These are phyloP conservation scores for Malus hybrid DNA, from an alignment of 331 rosid species.

Conservation along the genomic window DNA sequence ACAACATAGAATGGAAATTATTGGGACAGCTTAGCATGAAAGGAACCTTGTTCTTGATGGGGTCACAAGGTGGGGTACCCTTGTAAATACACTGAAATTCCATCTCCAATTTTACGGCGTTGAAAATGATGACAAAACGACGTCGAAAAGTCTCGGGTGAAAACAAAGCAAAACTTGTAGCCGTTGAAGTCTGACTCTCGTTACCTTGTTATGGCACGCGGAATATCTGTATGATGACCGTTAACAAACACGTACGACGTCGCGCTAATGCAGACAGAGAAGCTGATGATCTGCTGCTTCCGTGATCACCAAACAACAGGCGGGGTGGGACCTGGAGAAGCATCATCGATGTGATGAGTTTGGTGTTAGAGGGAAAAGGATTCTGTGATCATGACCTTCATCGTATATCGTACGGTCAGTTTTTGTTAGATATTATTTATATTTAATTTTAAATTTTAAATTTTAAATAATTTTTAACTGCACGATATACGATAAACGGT, in stretches of 20 bases:
- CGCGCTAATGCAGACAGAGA: not conserved
- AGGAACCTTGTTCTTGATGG: not conserved
- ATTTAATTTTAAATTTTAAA: too few relatives aligned
- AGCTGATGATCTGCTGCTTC: not conserved
- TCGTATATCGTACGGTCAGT: too few relatives aligned
- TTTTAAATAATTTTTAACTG: too few relatives aligned
- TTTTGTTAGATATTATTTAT: fast-evolving
- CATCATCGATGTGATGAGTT: not conserved
- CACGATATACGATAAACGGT: fast-evolving
- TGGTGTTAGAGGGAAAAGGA: not conserved
- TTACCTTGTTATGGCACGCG: not conserved
- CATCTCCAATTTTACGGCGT: not conserved
- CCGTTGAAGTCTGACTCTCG: not conserved
- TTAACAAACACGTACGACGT: not conserved
- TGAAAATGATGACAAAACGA: not conserved
- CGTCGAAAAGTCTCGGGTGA: not conserved
- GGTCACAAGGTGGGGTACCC: not conserved
- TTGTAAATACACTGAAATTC: not conserved
- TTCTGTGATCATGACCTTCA: fast-evolving
- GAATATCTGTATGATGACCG: not conserved
- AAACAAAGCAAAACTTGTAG: not conserved
- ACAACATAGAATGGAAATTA: not conserved
- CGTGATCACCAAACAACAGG: too few relatives aligned
- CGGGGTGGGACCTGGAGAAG: not conserved
- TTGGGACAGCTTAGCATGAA: constrained; percentile 5